Conservation (phyloP, 116 monocot genomes). For the Zostera marina region DNA sequence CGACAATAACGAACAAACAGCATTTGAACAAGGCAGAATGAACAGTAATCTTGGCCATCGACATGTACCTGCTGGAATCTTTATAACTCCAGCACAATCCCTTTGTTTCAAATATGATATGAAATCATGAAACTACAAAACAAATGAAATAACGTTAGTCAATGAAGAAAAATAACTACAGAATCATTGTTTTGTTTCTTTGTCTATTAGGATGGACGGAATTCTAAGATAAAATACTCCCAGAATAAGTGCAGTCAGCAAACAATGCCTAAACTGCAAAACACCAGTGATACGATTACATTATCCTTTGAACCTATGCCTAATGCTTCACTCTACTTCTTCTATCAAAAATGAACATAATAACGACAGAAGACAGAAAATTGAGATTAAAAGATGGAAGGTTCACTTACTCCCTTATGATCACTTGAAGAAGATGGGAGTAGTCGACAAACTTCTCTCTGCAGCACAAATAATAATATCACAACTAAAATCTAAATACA, state of each 20-base stretch:
- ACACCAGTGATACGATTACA: too few species aligned
- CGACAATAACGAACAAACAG: slow-evolving; percentile 52
- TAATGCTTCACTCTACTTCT: not conserved
- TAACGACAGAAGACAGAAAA: not conserved
- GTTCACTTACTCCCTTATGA: slow-evolving; percentile 72
- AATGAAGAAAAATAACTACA: not conserved
- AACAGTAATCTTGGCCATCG: slow-evolving; percentile 78
- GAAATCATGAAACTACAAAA: slow-evolving; percentile 84
- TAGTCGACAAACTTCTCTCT: slow-evolving; percentile 92
- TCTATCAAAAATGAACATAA: not conserved
- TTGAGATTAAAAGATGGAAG: not conserved
- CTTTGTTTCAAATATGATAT: slow-evolving; percentile 80
- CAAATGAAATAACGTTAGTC: slow-evolving; percentile 7
- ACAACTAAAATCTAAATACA: not conserved
- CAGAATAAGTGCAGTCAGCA: too few species aligned
- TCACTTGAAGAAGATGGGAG: slow-evolving; percentile 55
- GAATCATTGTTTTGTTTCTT: too few species aligned
- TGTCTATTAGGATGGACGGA: too few species aligned
- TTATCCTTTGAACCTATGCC: too few species aligned
- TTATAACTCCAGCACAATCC: slow-evolving; percentile 95
- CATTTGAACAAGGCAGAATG: slow-evolving; percentile 59
- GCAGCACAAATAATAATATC: slow-evolving; percentile 7
- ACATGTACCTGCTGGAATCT: slow-evolving; percentile 52
- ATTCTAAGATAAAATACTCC: too few species aligned
- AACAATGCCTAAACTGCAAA: too few species aligned